Conservation (phyloP, 2,329 filamentous ascomycete genomes). For the Penicillium sp. region DNA sequence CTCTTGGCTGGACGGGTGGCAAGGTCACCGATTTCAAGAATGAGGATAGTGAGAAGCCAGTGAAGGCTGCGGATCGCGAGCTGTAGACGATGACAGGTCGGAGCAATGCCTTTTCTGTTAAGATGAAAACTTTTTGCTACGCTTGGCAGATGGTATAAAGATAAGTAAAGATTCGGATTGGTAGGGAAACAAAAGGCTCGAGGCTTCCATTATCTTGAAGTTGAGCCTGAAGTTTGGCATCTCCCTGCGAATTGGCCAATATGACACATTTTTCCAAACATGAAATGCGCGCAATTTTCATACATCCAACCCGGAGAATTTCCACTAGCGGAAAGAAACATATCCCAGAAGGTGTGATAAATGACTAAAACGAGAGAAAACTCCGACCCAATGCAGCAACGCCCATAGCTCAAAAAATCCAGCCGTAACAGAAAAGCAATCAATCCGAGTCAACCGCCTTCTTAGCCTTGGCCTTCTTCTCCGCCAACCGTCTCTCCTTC, state of each 20-base stretch:
- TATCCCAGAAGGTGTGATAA: conserved; percentile 1
- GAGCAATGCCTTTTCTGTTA: not conserved
- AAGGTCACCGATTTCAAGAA: conserved; percentile 51
- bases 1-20: conserved; percentile 78
- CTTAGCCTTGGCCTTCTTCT: conserved; percentile 44
- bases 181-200: not conserved
- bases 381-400: conserved; percentile 32
- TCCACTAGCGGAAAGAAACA: conserved; percentile 1
- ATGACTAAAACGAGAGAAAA: conserved; percentile 18
- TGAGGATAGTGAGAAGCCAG: conserved; percentile 59
- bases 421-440: conserved; percentile 11
- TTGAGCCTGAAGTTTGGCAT: conserved; percentile 3
- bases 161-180: not conserved
- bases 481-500: conserved; percentile 54
- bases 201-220: conserved; percentile 12
- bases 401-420: conserved; percentile 22
- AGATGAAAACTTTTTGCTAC: not conserved
- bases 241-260: conserved; percentile 8
- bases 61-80: conserved; percentile 75
- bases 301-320: conserved; percentile 9
- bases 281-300: conserved; percentile 18
- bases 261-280: conserved; percentile 24
- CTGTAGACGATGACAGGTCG: conserved; percentile 51
- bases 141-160: not conserved
- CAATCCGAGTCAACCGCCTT: conserved; percentile 32